Evolutionary conservation across 306 rosid genomes (phyloP).

Genomic region (Parietaria judaica): DNA sequence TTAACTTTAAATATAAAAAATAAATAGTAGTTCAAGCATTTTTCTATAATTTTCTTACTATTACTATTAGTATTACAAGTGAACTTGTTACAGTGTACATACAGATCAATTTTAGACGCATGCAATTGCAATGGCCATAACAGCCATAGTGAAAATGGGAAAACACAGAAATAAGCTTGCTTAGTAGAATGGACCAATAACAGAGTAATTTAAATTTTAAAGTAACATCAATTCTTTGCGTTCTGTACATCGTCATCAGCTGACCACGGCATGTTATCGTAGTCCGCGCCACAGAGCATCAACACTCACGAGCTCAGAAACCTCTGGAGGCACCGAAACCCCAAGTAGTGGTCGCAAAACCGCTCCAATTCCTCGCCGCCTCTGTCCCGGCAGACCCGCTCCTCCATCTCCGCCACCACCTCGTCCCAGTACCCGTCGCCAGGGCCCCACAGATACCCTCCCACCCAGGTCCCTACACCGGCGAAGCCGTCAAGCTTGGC

Average conservation of each 20-base stretch:
- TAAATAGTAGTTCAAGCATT: too few species aligned
- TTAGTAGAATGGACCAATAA: not conserved
- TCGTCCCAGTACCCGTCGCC: constrained; percentile 50
- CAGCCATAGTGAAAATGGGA: too few species aligned
- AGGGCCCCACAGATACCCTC: constrained; percentile 15
- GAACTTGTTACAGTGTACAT: too few species aligned
- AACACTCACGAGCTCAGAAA: constrained; percentile 47
- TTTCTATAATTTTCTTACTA: too few species aligned
- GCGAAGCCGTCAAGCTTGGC: constrained; percentile 27
- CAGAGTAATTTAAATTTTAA: not conserved
- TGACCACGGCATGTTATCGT: not conserved
- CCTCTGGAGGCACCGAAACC: constrained; percentile 82
- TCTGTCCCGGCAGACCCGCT: constrained; percentile 56
- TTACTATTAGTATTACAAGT: too few species aligned
- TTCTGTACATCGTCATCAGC: not conserved
- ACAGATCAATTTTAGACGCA: too few species aligned
- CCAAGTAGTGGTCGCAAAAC: constrained; percentile 58
- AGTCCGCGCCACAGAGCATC: constrained; percentile 1
- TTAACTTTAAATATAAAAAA: too few species aligned
- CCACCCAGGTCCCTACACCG: not conserved
- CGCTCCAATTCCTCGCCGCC: constrained; percentile 77
- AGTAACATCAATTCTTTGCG: not conserved
- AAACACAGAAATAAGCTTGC: too few species aligned
- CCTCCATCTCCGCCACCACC: constrained; percentile 71
- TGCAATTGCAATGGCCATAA: too few species aligned